Conservation (phyloP, 2,329 filamentous ascomycete species). For the Fusarium sp. region DNA sequence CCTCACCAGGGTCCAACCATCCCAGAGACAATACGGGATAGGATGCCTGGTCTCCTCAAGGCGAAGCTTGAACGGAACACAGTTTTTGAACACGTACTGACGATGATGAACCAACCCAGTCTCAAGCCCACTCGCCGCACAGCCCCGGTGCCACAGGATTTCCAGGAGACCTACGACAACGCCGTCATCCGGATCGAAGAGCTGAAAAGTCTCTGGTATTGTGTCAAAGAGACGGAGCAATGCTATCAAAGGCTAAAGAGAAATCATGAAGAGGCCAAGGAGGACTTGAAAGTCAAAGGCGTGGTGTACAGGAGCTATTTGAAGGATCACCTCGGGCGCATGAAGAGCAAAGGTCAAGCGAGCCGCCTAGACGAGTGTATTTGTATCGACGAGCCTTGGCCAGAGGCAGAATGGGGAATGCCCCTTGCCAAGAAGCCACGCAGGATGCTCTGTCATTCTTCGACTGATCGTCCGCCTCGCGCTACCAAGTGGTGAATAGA, state of each 20-base stretch:
- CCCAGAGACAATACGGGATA: neutral
- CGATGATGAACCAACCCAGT: neutral
- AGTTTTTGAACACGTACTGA: neutral
- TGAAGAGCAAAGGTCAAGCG: conserved; percentile 36
- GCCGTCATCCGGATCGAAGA: neutral
- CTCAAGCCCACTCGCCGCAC: neutral
- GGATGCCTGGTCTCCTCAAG: neutral
- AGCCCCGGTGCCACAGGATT: neutral
- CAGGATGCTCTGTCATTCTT: conserved; percentile 6
- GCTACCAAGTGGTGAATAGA: neutral
- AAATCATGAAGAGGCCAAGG: neutral
- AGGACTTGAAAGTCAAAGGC: neutral
- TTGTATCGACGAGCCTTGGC: conserved; percentile 31
- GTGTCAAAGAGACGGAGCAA: neutral
- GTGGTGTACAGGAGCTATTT: neutral
- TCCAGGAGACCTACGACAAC: neutral
- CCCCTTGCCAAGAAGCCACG: conserved; percentile 6
- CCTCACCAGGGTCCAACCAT: neutral
- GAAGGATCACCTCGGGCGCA: neutral
- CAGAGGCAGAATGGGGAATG: conserved; percentile 23
- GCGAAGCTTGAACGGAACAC: neutral
- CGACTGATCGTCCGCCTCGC: neutral
- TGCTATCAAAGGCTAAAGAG: neutral
- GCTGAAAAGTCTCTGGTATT: neutral
- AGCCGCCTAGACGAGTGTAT: conserved; percentile 37